Percentiles rank a stretch among this genome's conserved stretches.
phyloP scores from a whole-genome alignment of 176 grass and related monocot genomes.

The Phyllostachys edulis region DNA sequence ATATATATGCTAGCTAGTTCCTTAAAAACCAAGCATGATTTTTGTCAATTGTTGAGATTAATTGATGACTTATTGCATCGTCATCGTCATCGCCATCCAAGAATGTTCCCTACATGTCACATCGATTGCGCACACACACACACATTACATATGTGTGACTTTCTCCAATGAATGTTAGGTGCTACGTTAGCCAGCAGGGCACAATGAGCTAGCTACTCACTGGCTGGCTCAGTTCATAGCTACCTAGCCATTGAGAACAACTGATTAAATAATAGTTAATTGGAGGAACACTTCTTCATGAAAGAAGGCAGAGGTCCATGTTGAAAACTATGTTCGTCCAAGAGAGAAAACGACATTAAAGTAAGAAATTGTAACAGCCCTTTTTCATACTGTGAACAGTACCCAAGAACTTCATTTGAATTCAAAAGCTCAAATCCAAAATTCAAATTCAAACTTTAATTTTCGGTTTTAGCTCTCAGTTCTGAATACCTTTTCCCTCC shows the following conservation, averaged over 20 bases:
- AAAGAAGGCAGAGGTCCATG: slow-evolving; percentile 34
- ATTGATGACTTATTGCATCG: slow-evolving; percentile 40
- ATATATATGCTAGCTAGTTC: slow-evolving; percentile 12
- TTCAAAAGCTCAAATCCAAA: no score
- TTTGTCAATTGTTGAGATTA: slow-evolving; percentile 19
- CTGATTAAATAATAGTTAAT: not conserved
- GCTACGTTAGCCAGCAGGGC: slow-evolving; percentile 18
- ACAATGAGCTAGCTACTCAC: not conserved
- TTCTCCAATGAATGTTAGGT: slow-evolving; percentile 29
- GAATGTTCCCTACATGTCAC: slow-evolving; percentile 43
- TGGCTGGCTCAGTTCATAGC: not conserved
- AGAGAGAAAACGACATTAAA: slow-evolving; percentile 39
- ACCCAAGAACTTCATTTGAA: no score
- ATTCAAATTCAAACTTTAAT: no score
- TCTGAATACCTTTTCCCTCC: no score
- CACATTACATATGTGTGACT: not conserved
- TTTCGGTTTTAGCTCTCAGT: no score
- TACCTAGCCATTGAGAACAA: not conserved
- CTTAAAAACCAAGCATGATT: slow-evolving; percentile 45
- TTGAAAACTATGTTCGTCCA: slow-evolving; percentile 44
- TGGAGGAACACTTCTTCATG: slow-evolving; percentile 21
- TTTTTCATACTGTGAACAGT: no score
- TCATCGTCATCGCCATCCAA: slow-evolving; percentile 44
- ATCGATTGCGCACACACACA: not conserved
- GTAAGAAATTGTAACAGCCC: no score